phyloP scores from a whole-genome alignment of 176 grass and related monocot genomes.

The Lolium rigidum region DNA sequence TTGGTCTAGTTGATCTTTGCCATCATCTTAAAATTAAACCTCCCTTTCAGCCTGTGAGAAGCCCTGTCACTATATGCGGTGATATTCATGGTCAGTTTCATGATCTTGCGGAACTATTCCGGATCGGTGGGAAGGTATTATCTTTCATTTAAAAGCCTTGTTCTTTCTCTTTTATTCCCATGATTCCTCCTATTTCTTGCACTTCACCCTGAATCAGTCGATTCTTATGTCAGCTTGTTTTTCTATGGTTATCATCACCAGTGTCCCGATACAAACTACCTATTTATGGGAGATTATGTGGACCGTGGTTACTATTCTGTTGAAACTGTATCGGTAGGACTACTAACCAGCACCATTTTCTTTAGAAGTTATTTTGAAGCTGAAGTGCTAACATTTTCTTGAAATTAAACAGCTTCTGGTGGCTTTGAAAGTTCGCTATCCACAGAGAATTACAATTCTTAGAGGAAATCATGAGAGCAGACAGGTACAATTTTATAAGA shows the following conservation, averaged over 20 bases:
- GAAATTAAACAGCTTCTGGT: slow-evolving; percentile 61
- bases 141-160: neutral
- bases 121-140: slow-evolving; percentile 75
- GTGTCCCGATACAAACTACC: slow-evolving; percentile 81
- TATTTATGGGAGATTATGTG: slow-evolving; percentile 88
- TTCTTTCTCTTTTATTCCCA: neutral
- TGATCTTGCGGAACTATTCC: slow-evolving; percentile 78
- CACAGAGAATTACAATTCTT: slow-evolving; percentile 77
- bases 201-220: neutral
- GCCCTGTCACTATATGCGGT: slow-evolving; percentile 78
- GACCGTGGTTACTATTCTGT: slow-evolving; percentile 82
- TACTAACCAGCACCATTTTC: neutral
- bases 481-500: slow-evolving; percentile 48
- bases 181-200: neutral
- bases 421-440: slow-evolving; percentile 70
- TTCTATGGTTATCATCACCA: slow-evolving; percentile 46
- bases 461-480: slow-evolving; percentile 81
- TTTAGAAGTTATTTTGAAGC: neutral
- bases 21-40: neutral
- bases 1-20: slow-evolving; percentile 4
- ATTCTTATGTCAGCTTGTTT: slow-evolving; percentile 33
- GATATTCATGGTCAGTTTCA: slow-evolving; percentile 88
- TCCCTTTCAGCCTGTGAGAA: slow-evolving; percentile 68
- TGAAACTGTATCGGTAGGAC: slow-evolving; percentile 69
- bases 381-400: neutral